Evolutionary conservation across 2,329 filamentous ascomycete genomes (phyloP).

Genomic region (Cytospora piceae): DNA sequence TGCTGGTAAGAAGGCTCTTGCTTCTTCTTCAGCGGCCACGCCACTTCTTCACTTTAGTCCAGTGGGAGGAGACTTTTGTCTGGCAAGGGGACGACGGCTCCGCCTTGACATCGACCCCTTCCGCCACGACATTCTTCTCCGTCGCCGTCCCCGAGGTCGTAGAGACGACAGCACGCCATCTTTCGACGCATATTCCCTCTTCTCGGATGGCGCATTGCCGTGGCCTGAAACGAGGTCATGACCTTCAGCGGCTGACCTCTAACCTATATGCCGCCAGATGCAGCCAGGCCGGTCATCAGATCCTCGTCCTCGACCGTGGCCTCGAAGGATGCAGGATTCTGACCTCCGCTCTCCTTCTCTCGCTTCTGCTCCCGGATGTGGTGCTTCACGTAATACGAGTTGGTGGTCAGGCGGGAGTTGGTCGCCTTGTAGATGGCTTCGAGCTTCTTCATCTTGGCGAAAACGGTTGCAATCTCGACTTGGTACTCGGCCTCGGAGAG

Average conservation of each 20-base stretch:
- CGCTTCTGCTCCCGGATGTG: slow-evolving; percentile 51
- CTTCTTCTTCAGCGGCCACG: not conserved
- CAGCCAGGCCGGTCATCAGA: slow-evolving; percentile 54
- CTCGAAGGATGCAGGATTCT: slow-evolving; percentile 46
- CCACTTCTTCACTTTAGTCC: not conserved
- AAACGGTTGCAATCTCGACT: slow-evolving; percentile 47
- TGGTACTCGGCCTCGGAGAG: slow-evolving; percentile 57
- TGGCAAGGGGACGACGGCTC: not conserved
- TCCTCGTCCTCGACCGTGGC: slow-evolving; percentile 62
- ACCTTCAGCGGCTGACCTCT: not conserved
- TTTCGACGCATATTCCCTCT: not conserved
- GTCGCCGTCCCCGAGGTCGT: not conserved
- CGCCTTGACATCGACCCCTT: not conserved
- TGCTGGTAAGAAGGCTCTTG: not conserved
- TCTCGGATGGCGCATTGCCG: not conserved
- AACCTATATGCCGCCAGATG: slow-evolving; percentile 28
- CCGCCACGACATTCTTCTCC: not conserved
- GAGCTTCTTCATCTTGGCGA: slow-evolving; percentile 49
- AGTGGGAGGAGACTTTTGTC: not conserved
- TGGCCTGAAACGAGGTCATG: not conserved
- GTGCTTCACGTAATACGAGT: slow-evolving; percentile 59
- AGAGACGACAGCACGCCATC: not conserved
- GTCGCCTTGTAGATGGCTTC: slow-evolving; percentile 54
- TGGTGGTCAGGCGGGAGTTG: slow-evolving; percentile 58
- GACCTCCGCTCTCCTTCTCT: slow-evolving; percentile 46